Conservation (phyloP, 2,329 filamentous ascomycete genomes). For the Clarireedia sp. region DNA sequence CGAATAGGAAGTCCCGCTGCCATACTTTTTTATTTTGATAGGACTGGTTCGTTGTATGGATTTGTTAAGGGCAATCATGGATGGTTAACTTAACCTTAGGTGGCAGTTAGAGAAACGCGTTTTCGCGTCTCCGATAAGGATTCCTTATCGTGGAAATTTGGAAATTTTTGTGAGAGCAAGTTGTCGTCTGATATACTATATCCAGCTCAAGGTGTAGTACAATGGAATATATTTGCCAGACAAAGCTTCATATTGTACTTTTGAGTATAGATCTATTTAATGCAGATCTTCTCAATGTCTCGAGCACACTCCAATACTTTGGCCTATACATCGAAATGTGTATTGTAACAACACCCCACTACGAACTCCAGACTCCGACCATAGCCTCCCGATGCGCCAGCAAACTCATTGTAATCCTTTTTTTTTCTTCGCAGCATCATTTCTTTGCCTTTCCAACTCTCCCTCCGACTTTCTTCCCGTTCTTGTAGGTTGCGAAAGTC, state of each 20-base stretch:
- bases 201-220: too few species aligned
- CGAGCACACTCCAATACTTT: too few species aligned
- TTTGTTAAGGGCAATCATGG: too few species aligned
- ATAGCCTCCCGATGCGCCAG: conserved; percentile 4
- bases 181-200: too few species aligned
- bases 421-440: background rate
- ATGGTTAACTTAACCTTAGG: background rate
- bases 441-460: conserved; percentile 6
- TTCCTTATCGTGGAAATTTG: conserved; percentile 8
- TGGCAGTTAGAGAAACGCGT: conserved; percentile 8
- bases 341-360: background rate
- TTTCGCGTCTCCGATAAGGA: conserved; percentile 11
- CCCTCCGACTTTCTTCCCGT: conserved; percentile 37
- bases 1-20: background rate
- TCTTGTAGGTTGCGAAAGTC: conserved; percentile 52
- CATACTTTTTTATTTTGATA: background rate
- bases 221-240: too few species aligned
- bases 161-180: background rate
- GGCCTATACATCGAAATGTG: too few species aligned
- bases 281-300: too few species aligned
- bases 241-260: too few species aligned
- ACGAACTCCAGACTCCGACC: background rate
- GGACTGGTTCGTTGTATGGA: too few species aligned
- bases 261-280: too few species aligned
- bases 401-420: background rate